Conservation (phyloP, 805 yeast species). For the Zygoascus tannicola region DNA sequence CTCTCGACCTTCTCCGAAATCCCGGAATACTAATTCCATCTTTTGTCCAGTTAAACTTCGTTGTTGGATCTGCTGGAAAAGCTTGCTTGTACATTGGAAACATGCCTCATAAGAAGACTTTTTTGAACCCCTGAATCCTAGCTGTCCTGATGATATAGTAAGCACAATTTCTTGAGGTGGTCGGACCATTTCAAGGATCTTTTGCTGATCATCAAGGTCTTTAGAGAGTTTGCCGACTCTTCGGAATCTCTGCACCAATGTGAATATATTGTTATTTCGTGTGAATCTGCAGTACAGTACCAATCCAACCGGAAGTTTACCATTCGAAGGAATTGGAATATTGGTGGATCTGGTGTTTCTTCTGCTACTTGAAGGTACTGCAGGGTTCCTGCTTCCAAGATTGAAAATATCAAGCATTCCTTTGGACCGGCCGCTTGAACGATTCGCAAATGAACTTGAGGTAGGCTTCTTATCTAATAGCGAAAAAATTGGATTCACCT, state of each 20-base stretch:
- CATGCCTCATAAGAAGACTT: constrained; percentile 92
- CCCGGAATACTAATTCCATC: constrained; percentile 68
- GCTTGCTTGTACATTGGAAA: constrained; percentile 67
- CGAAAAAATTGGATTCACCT: too few species aligned
- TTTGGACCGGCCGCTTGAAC: too few species aligned
- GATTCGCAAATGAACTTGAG: too few species aligned
- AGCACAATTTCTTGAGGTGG: constrained; percentile 68
- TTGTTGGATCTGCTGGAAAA: constrained; percentile 65
- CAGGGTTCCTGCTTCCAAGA: not conserved
- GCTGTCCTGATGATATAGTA: constrained; percentile 68
- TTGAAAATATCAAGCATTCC: not conserved
- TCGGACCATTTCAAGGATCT: constrained; percentile 58
- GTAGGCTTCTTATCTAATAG: too few species aligned
- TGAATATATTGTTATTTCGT: constrained; percentile 73
- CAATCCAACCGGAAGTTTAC: constrained; percentile 42
- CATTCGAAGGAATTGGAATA: constrained; percentile 6
- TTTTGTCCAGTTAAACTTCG: constrained; percentile 46
- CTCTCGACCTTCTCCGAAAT: constrained; percentile 82
- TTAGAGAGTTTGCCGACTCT: constrained; percentile 19
- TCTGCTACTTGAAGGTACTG: not conserved
- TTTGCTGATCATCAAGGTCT: constrained; percentile 42
- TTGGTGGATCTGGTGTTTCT: not conserved
- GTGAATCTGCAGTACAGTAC: constrained; percentile 69
- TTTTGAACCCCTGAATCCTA: constrained; percentile 84
- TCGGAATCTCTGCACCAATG: constrained; percentile 52